Conservation (phyloP, 495 filamentous ascomycete species). For the Peziza echinospora region DNA sequence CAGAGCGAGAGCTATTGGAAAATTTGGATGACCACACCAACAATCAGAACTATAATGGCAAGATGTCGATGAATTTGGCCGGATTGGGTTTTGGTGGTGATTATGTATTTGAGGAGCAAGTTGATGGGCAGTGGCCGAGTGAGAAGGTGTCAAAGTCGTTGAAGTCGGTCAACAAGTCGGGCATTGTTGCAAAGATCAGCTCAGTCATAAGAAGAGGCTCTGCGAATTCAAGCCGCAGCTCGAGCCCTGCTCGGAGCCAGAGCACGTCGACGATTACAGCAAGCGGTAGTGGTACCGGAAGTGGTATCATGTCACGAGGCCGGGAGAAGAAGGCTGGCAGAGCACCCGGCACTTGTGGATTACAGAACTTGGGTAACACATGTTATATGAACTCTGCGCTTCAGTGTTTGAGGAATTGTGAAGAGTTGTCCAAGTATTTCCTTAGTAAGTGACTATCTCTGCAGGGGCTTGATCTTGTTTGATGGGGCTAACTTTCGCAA, state of each 20-base stretch:
- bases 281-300: conserved; percentile 16
- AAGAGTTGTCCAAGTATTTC: conserved; percentile 84
- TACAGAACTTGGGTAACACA: conserved; percentile 84
- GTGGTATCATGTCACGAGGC: conserved; percentile 41
- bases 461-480: background rate
- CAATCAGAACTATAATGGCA: conserved; percentile 59
- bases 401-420: conserved; percentile 76
- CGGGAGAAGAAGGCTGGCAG: conserved; percentile 35
- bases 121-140: conserved; percentile 45
- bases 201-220: conserved; percentile 23
- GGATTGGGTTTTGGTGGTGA: conserved; percentile 47
- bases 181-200: conserved; percentile 17
- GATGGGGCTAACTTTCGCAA: background rate
- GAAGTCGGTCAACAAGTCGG: background rate
- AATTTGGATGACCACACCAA: conserved; percentile 45
- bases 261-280: conserved; percentile 14
- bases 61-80: conserved; percentile 34
- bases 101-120: conserved; percentile 56
- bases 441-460: conserved; percentile 31
- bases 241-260: conserved; percentile 8
- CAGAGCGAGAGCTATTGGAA: conserved; percentile 47
- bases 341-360: conserved; percentile 49
- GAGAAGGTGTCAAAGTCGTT: conserved; percentile 25
- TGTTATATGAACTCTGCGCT: conserved; percentile 98
- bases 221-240: conserved; percentile 15